phyloP scores from a whole-genome alignment of 2,329 filamentous ascomycete species.

The Penicillium verrucosum region DNA sequence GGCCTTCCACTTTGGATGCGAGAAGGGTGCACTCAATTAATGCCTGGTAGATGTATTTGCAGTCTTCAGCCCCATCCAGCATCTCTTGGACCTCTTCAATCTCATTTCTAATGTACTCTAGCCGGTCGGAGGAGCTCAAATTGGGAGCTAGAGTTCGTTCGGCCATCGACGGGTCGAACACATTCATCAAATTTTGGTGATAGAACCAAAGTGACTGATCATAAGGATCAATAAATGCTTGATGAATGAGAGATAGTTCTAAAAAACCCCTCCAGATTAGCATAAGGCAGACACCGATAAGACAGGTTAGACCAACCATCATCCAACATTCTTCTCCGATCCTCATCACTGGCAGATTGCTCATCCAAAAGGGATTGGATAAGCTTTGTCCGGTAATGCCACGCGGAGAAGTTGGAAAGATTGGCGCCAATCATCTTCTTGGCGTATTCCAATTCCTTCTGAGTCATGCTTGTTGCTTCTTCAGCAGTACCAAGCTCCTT shows the following conservation, averaged over 20 bases:
- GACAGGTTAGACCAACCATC: constrained; percentile 49
- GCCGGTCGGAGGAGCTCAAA: constrained; percentile 59
- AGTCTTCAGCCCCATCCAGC: constrained; percentile 63
- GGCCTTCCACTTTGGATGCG: constrained; percentile 50
- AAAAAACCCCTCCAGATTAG: neutral
- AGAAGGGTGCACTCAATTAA: constrained; percentile 71
- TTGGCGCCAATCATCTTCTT: constrained; percentile 81
- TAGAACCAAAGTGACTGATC: constrained; percentile 98
- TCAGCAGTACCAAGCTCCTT: constrained; percentile 53
- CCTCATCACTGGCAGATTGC: constrained; percentile 59
- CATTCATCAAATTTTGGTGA: constrained; percentile 79
- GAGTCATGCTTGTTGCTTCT: constrained; percentile 59
- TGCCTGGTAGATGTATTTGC: constrained; percentile 87
- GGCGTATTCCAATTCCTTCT: constrained; percentile 84
- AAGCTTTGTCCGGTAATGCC: constrained; percentile 85
- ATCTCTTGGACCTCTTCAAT: constrained; percentile 70
- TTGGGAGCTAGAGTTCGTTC: constrained; percentile 61
- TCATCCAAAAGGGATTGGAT: constrained; percentile 74
- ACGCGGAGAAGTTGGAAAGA: constrained; percentile 93
- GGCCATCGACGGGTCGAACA: constrained; percentile 53
- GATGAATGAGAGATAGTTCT: constrained; percentile 73
- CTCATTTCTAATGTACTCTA: constrained; percentile 65
- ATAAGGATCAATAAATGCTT: constrained; percentile 82
- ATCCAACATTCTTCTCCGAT: constrained; percentile 68
- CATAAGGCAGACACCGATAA: neutral